Evolutionary conservation across 2,329 filamentous ascomycete genomes (phyloP), one percentile per base, ranked within the genome.

Genomic region (Lojkania enalia): DNA sequence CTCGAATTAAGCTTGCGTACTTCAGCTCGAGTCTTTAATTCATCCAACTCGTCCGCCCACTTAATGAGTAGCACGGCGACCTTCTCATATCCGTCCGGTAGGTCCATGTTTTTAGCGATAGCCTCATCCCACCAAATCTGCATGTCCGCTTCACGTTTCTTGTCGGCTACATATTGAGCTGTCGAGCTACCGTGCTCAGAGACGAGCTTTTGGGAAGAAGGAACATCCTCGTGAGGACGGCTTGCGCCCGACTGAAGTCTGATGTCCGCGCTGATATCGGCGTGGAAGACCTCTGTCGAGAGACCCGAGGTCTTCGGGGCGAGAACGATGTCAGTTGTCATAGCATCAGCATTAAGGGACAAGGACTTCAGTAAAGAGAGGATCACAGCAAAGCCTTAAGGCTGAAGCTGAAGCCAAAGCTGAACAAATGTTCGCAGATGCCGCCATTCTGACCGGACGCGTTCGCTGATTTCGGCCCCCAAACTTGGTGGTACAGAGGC

Each of bases 21-120:
- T 55, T 71, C 67, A 14, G 45, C 29, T 7, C 40, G 46, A n/a
- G 64, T 68, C 6, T 58, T 59, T 12, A 71, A 49, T n/a, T 70
- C 60, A 31, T 71, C 67, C 2, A 71, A 39, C 5, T 57, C 39
- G 20, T 65, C 58, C 0, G 49, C 61, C 69, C 69, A 72, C 25
- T 64, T 65, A 20, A 71, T 58, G 3, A 72, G 48, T 3, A 72
- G 44, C 1, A 70, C 69, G 5, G 65, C 57, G 6, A 70, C 69
- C 20, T 68, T 52, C 4, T 51, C 18, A 35, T 72, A 72, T 2
- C 60, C 59, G 12, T 62, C 57, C 1, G 65, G 55, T 13, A 66
- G 51, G 9, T 60, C 46, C 60, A 68, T 63, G 21, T 68, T 49
- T 41, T 33, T 48, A 9, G 44, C 45, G 9, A 64, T 64, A 2